Conservation (phyloP, 2,329 filamentous ascomycete species). For the Fusarium azukiicola region DNA sequence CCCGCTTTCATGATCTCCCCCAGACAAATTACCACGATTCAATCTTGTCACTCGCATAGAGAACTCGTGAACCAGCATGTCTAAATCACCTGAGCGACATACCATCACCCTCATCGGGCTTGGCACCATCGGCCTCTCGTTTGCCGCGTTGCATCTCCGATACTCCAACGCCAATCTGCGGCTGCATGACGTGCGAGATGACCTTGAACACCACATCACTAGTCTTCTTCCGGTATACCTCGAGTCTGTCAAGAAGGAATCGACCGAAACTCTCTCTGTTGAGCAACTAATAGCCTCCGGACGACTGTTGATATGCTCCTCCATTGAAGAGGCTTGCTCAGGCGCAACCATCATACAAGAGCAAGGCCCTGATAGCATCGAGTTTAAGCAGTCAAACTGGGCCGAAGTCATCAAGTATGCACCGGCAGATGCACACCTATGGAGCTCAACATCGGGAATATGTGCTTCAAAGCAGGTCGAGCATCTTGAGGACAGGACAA, state of each 20-base stretch:
- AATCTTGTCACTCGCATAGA: background rate
- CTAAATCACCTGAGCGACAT: slow-evolving; percentile 16
- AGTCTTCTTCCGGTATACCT: slow-evolving; percentile 38
- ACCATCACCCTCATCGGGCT: slow-evolving; percentile 39
- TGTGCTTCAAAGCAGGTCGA: slow-evolving; percentile 40
- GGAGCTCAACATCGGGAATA: slow-evolving; percentile 47
- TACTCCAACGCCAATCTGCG: slow-evolving; percentile 38
- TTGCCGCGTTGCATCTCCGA: slow-evolving; percentile 38
- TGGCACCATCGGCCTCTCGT: slow-evolving; percentile 46
- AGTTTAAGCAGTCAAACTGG: slow-evolving; percentile 48
- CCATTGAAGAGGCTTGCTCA: slow-evolving; percentile 36
- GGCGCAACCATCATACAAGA: slow-evolving; percentile 41
- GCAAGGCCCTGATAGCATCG: slow-evolving; percentile 45
- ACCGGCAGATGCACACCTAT: slow-evolving; percentile 20
- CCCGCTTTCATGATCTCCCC: slow-evolving; percentile 1
- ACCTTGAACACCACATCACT: slow-evolving; percentile 41
- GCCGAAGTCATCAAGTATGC: slow-evolving; percentile 23
- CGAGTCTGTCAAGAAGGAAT: slow-evolving; percentile 27
- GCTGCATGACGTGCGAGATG: slow-evolving; percentile 40
- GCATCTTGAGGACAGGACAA: slow-evolving; percentile 32
- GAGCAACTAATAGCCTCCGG: slow-evolving; percentile 15
- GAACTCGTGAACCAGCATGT: background rate
- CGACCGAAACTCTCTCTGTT: accelerated
- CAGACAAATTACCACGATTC: background rate
- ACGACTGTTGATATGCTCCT: slow-evolving; percentile 33